Evolutionary conservation across 1,139 yeast genomes (phyloP), one percentile per base, ranked within the genome.

Genomic region (Kodamaea ohmeri): DNA sequence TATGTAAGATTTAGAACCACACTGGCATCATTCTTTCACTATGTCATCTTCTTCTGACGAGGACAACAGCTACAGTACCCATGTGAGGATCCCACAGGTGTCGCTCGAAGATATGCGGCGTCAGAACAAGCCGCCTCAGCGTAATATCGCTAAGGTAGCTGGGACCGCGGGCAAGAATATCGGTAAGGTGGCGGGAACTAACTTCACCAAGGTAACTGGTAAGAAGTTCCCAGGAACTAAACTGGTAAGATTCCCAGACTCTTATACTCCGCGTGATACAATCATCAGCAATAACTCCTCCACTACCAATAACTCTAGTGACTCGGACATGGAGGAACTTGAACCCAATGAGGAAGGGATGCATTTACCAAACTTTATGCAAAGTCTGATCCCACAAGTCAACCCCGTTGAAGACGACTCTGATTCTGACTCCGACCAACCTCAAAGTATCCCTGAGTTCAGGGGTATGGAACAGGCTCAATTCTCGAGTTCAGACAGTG

Each of bases 211-310:
- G 37, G 45, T 61, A 29, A 56, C 58, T 24, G 56, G 56, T 13
- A 47, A 50, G 28, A 53, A 52, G 37, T 40, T 52, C 20, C 37
- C 43, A 2, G 46, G 47, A 21, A 41, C 43, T 35, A 55, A 56
- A 36, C 43, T 58, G 12, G 66, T 61, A 2, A 49, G 65, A 22
- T 60, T 63, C 37, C 67, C 69, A 3, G 69, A 58, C 38, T 54
- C 52, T 43, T 54, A 51, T 38, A 29, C 53, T 4, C 57, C 62
- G 2, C 41, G 61, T 25, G 60, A 53, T 25, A 52, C 63, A 20
- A 54, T 57, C 30, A 46, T 57, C 25, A 58, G 62, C 38, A 56
- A 45, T 32, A 52, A 48, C 5, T 57, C 65, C 2, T 52, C 64
- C 13, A 46, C 57, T n/a, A 52, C 56, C 36, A 55, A 56, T 33